phyloP scores from a whole-genome alignment of 2,329 filamentous ascomycete species.

The Cercospora sp. region DNA sequence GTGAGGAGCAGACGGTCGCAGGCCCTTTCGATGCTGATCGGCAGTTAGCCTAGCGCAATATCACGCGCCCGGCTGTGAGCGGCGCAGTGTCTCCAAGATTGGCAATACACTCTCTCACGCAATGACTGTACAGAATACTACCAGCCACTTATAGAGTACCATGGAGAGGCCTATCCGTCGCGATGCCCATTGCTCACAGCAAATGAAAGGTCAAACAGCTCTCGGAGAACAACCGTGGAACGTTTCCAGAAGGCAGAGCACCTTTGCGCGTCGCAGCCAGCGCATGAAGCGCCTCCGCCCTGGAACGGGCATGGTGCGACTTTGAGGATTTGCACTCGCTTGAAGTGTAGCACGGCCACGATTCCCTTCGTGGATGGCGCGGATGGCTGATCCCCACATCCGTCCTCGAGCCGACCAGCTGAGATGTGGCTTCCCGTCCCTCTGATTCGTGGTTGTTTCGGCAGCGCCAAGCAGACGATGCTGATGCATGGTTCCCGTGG shows the following conservation, averaged over 20 bases:
- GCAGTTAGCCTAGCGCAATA: constrained; percentile 1
- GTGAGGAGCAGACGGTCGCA: not conserved
- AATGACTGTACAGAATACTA: not conserved
- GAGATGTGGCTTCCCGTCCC: not conserved
- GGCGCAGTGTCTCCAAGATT: constrained; percentile 5
- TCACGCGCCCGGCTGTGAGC: constrained; percentile 1
- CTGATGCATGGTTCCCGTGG: constrained; percentile 12
- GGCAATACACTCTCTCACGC: constrained; percentile 8
- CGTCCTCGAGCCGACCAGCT: not conserved
- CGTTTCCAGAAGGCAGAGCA: not conserved
- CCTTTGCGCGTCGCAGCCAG: not conserved
- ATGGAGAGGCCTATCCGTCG: not conserved
- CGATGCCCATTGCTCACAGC: not conserved
- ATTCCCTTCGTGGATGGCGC: not conserved
- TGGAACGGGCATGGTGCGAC: not conserved
- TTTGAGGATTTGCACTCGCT: not conserved
- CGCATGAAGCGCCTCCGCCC: not conserved
- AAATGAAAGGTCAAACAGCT: not conserved
- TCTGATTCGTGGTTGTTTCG: constrained; percentile 15
- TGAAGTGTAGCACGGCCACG: constrained; percentile 6
- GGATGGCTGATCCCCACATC: constrained; percentile 14
- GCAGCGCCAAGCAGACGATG: constrained; percentile 5
- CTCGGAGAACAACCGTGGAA: not conserved
- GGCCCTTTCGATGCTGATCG: constrained; percentile 1
- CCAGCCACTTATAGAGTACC: not conserved